These are phyloP conservation scores for Zygnema circumcarinatum DNA, from an alignment of 139 green algal genomes.

Conservation along the genomic window DNA sequence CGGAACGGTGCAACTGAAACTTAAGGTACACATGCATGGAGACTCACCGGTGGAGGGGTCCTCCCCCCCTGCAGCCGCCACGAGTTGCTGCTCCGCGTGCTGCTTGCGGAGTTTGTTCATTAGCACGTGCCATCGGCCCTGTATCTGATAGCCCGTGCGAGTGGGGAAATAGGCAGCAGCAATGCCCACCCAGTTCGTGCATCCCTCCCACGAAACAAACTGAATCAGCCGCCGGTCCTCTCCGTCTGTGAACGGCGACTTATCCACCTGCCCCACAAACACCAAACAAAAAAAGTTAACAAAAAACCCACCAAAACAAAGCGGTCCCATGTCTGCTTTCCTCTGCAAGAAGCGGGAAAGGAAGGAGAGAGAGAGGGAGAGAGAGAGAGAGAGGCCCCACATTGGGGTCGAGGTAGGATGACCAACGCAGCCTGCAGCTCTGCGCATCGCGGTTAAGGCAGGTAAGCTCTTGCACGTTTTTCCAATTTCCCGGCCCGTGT, in stretches of 20 bases:
- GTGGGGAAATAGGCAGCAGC: constrained; percentile 4
- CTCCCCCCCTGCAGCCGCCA: background rate
- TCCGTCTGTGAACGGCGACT: background rate
- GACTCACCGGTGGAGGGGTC: no score
- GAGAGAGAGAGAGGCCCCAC: constrained; percentile 12
- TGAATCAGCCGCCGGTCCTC: background rate
- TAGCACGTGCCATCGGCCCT: constrained; percentile 25
- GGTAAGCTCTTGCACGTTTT: background rate
- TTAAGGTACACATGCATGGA: no score
- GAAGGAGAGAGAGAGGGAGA: constrained; percentile 1
- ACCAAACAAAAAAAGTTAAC: background rate
- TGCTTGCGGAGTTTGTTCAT: background rate
- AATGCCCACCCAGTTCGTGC: constrained; percentile 10
- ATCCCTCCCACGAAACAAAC: background rate
- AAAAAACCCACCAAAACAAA: background rate
- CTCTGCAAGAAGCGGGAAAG: background rate
- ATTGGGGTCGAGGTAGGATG: background rate
- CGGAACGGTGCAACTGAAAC: no score
- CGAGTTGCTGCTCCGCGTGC: background rate
- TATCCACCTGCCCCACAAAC: background rate
- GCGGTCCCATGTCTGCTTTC: no score
- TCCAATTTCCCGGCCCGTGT: constrained; percentile 2
- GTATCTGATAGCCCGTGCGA: constrained; percentile 28
- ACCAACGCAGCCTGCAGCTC: constrained; percentile 14
- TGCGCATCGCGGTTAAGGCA: constrained; percentile 3